Evolutionary conservation across 768 basidiomycete species (phyloP).

Genomic region (Dentipellis sp.): DNA sequence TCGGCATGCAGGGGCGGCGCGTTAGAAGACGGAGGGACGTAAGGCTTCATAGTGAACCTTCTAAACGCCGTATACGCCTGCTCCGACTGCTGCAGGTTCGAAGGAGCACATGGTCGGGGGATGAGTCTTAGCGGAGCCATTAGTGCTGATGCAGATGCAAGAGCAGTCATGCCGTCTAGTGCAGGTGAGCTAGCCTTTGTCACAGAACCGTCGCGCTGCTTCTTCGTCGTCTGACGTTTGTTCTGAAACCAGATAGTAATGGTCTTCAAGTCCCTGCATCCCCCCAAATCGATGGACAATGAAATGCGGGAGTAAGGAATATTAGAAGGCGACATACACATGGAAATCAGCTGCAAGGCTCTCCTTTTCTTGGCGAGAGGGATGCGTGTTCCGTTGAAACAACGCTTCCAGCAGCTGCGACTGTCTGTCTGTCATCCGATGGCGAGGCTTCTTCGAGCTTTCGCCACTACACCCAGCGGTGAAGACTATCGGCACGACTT

Average conservation of each 20-base stretch:
- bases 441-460: conserved; percentile 22
- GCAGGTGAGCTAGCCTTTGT: background rate
- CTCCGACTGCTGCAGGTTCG: background rate
- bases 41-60: background rate
- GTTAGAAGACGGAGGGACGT: background rate
- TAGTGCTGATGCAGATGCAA: conserved; percentile 11
- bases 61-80: background rate
- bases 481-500: too few relatives aligned
- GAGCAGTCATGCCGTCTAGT: conserved; percentile 5
- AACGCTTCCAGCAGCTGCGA: conserved; percentile 24
- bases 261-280: conserved; percentile 32
- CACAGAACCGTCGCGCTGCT: conserved; percentile 14
- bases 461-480: too few relatives aligned
- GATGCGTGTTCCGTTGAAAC: conserved; percentile 29
- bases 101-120: background rate
- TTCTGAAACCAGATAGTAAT: conserved; percentile 80
- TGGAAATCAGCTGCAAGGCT: conserved; percentile 28
- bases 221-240: conserved; percentile 52
- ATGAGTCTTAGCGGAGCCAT: conserved; percentile 3
- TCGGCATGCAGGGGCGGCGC: background rate
- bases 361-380: conserved; percentile 32
- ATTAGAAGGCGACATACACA: conserved; percentile 22
- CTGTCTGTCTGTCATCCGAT: conserved; percentile 30
- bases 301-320: background rate
- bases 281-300: too few relatives aligned